Evolutionary conservation across 2,329 filamentous ascomycete genomes (phyloP), one percentile per base, ranked within the genome.

Genomic region (Talaromyces piceae): DNA sequence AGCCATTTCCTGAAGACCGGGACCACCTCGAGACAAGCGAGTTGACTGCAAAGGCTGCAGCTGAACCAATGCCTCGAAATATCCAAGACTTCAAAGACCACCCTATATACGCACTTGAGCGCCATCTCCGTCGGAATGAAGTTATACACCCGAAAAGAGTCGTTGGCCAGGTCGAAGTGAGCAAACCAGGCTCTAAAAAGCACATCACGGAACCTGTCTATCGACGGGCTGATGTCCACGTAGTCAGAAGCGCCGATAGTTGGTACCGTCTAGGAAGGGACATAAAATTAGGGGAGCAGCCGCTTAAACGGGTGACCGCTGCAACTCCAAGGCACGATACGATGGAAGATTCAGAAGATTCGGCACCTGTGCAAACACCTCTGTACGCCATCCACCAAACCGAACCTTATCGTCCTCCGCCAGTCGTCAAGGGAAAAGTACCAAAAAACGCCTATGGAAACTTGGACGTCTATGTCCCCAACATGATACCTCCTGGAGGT

Each of bases 181-280:
- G 70, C 31, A 72, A 68, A 48, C 52, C 67, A 11, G 61, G 64
- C 3, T 57, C 69, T 3, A 67, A 71, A 69, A 79, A 56, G 61
- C 72, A 75, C 41, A 62, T 73, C 0, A 71, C 91, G 55, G 91
- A 95, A 65, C 80, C 81, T 47, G 84, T 98, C 0, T 98, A 88
- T 64, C 82, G 91, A 22, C 80, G 93, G 3, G 78, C 77, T 45
- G 88, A 97, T 63, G 88, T 98, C 0, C 83, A 88, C 48, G 62
- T 82, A 4, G 89, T 89, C 1, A 81, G 84, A 55, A 94, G 83
- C 55, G 83, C 82, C 3, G 89, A 95, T 58, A 89, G 87, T 56
- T 98, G 93, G 94, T 96, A 93, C 67, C 83, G 91, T 2, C 71
- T 91, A 54, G 93, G 93, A 0, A 79, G 89, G 23, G 84, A 90